Conservation (phyloP, 371 early-diverging fungal genomes). For the Mortierella sp. region DNA sequence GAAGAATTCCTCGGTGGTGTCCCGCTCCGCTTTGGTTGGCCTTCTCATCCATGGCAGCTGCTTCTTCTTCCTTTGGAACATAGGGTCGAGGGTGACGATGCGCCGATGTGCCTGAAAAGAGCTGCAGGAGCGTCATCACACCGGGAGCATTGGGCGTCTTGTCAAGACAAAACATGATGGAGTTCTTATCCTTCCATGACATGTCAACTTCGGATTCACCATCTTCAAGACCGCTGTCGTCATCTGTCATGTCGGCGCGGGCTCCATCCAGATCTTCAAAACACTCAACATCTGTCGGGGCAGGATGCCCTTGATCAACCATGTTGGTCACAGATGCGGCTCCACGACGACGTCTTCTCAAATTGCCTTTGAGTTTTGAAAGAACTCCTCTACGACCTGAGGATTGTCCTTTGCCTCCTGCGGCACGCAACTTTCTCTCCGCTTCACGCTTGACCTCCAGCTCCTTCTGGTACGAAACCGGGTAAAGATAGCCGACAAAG, state of each 20-base stretch:
- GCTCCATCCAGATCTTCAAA: constrained; percentile 32
- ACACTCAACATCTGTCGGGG: constrained; percentile 9
- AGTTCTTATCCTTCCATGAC: constrained; percentile 26
- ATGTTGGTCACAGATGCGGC: too few relatives aligned
- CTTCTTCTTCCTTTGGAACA: neutral
- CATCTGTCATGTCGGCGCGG: neutral
- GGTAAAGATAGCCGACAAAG: constrained; percentile 31
- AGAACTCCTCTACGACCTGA: too few relatives aligned
- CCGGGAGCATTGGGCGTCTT: constrained; percentile 48
- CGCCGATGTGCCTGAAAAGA: constrained; percentile 35
- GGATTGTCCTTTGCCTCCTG: neutral
- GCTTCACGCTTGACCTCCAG: constrained; percentile 33
- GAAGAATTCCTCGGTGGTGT: constrained; percentile 16
- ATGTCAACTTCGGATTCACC: neutral
- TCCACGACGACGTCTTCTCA: neutral
- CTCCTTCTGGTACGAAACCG: constrained; percentile 45
- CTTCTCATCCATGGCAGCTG: constrained; percentile 1
- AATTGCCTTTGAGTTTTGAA: constrained; percentile 9
- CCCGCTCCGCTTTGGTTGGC: neutral
- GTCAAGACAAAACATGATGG: constrained; percentile 49
- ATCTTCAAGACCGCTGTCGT: neutral
- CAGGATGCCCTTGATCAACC: neutral
- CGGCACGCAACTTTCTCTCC: constrained; percentile 20
- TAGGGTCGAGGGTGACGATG: neutral
- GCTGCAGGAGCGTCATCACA: constrained; percentile 45